A percentile compares a stretch with the other conserved stretches of the same genome.
These are phyloP conservation scores for Parachaetomium inaequale DNA, from an alignment of 495 filamentous ascomycete species.

Conservation along the genomic window DNA sequence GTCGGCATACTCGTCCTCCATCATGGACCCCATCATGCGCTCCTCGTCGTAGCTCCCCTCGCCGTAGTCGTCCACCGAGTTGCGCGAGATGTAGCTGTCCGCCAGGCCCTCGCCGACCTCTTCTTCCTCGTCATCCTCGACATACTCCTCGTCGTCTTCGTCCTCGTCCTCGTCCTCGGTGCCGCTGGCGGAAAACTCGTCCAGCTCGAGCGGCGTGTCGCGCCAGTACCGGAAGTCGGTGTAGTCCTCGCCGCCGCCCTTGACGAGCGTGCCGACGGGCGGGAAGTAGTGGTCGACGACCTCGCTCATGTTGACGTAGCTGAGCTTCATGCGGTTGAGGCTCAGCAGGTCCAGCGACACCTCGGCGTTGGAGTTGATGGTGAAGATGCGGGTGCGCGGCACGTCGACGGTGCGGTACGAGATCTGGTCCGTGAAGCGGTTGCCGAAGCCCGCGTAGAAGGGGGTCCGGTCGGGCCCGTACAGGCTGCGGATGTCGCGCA, in stretches of 20 bases:
- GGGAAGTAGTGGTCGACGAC: slow-evolving; percentile 97
- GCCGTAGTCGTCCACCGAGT: slow-evolving; percentile 46
- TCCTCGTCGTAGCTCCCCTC: slow-evolving; percentile 43
- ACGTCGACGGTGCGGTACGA: slow-evolving; percentile 96
- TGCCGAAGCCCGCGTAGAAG: slow-evolving; percentile 97
- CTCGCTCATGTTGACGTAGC: slow-evolving; percentile 94
- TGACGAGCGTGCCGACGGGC: slow-evolving; percentile 68
- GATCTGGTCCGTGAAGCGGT: slow-evolving; percentile 91
- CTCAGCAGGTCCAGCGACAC: slow-evolving; percentile 88
- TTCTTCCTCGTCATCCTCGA: slow-evolving; percentile 40
- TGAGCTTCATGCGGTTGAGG: slow-evolving; percentile 92
- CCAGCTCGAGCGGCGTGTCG: slow-evolving; percentile 66
- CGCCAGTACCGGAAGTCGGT: slow-evolving; percentile 91
- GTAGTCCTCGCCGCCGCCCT: slow-evolving; percentile 76
- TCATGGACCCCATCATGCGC: slow-evolving; percentile 27
- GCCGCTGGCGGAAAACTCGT: slow-evolving; percentile 76
- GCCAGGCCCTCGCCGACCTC: neutral
- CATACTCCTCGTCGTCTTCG: slow-evolving; percentile 44
- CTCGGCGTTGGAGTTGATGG: slow-evolving; percentile 97
- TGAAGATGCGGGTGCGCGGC: slow-evolving; percentile 90
- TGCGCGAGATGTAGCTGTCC: neutral
- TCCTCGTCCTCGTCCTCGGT: slow-evolving; percentile 49
- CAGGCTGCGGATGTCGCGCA: slow-evolving; percentile 86
- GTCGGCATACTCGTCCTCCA: slow-evolving; percentile 34
- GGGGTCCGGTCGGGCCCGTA: slow-evolving; percentile 76